Evolutionary conservation across 139 green algal species (phyloP), one percentile per base, ranked within the genome.

Genomic region (Tetradesmus obliquus): DNA sequence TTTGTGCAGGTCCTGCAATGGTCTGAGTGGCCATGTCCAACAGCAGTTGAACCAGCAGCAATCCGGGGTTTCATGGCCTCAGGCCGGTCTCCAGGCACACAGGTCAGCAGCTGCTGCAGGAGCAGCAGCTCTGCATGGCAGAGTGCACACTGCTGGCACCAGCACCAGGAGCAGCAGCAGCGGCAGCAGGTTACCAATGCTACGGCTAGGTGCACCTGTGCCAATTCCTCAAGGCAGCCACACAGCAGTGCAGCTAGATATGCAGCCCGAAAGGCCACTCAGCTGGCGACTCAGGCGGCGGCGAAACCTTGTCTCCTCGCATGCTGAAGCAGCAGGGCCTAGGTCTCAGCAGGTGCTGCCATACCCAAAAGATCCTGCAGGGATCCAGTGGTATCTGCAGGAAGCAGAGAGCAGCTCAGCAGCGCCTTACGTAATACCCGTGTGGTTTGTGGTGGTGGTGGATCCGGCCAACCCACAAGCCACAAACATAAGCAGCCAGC

Each of bases 381-480:
- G 53, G 8, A 66, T 89, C 12, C 45, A 89, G 66, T 66, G 66
- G 2, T 89, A 89, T 45, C 66, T 89, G 24, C 13, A 20, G 12
- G 84, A 72, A 32, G 80, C 80, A 54, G 74, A 17, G 15, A 54
- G 6, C 45, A n/a, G 15, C 6, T 45, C 80, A 32, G 80, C 15
- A 32, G 80, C 17, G 4, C 80, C 51, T 57, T 22, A 85, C 17
- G 51, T 62, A 57, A 58, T 90, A 4, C 71, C 71, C 24, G 86
- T 90, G 20, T 90, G 86, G 86, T 90, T 90, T 90, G 86, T 90
- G 3, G 86, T 90, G 4, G 86, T 90, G 10, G 54, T 55, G 13
- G 71, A 90, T 45, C 86, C 86, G 22, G 60, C 6, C 72, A 90
- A 84, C 80, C 15, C n/a, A 32, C 51, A 13, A 53, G 71, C 7